Evolutionary conservation across 768 basidiomycete genomes (phyloP), one percentile per base, ranked within the genome.

Genomic region (Coprinopsis sp.): DNA sequence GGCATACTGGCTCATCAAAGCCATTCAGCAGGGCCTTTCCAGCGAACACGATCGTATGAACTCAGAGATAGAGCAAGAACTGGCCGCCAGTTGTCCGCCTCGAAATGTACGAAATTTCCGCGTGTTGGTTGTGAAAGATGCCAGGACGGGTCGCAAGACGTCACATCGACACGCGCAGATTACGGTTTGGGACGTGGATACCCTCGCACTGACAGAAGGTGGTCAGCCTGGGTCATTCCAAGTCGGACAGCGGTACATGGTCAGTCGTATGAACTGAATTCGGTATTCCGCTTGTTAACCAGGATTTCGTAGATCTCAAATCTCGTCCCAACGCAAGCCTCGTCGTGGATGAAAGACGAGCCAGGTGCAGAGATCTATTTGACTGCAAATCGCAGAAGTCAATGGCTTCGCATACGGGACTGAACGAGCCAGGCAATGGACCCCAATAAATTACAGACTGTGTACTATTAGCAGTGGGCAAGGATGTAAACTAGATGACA

Each of bases 151-250:
- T 1, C 72, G 74, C 50, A 68, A 74, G 42, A 71, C 74, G 0
- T 67, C 77, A 6, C 68, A 76, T 49, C 76, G 89, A 40, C 71
- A 66, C 1, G 92, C 83, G 0, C 87, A 89, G 59, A 54, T 97
- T 44, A 93, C 86, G 0, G 76, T 94, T 3, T 93, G 90, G 90
- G 89, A 94, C 56, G 82, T 78, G 2, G 64, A 78, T 3, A 67
- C 67, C 11, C 49, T 86, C 22, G 68, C 65, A 1, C 55, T 70
- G n/a, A 66, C 67, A 19, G 83, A 86, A 51, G 77, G 72, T 4
- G 69, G 63, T n/a, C 57, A 61, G 44, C 58, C 72, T 40, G 71
- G 80, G 27, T 50, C 67, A 4, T 79, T 94, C 51, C 64, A 69
- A 34, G 72, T 73, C 24, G 86, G 88, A 1, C 78, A 84, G 58